Percentiles rank a stretch among this genome's conserved stretches.
Evolutionary conservation across 306 rosid species (phyloP).

Genomic region (Rosa persica): DNA sequence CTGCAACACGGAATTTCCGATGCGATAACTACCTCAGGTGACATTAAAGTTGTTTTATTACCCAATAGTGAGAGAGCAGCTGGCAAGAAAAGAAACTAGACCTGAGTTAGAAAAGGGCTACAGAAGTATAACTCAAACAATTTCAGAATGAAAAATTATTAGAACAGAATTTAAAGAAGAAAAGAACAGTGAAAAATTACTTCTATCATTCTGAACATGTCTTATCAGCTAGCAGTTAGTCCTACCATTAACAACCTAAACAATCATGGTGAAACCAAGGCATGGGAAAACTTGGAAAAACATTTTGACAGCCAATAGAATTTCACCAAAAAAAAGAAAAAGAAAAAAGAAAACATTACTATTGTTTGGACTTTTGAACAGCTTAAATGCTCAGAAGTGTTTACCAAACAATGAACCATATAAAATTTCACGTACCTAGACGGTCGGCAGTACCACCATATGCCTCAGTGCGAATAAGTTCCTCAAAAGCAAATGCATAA

Average conservation of each 20-base stretch:
- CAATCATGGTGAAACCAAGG: neutral
- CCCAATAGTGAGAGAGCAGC: slow-evolving; percentile 95
- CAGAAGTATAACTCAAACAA: slow-evolving; percentile 33
- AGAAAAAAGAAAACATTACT: neutral
- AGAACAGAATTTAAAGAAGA: slow-evolving; percentile 9
- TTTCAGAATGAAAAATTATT: slow-evolving; percentile 12
- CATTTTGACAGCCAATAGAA: neutral
- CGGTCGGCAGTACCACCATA: slow-evolving; percentile 79
- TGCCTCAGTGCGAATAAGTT: slow-evolving; percentile 68
- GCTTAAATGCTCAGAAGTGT: slow-evolving; percentile 8
- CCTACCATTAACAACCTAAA: neutral
- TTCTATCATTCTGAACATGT: neutral
- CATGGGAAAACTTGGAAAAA: neutral
- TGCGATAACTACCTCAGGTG: slow-evolving; percentile 79
- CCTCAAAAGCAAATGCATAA: slow-evolving; percentile 87
- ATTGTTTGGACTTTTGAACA: slow-evolving; percentile 3
- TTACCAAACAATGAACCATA: slow-evolving; percentile 21
- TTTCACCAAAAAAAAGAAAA: neutral
- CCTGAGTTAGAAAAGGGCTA: slow-evolving; percentile 47
- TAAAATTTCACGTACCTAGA: slow-evolving; percentile 58
- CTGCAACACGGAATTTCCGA: slow-evolving; percentile 95
- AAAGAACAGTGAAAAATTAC: neutral
- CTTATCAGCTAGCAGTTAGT: neutral
- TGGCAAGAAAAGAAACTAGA: slow-evolving; percentile 66
- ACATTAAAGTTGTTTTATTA: slow-evolving; percentile 85